Evolutionary conservation across 192 early-diverging fungal genomes (phyloP), one percentile per base, ranked within the genome.

Genomic region (Dissophora globulifera): DNA sequence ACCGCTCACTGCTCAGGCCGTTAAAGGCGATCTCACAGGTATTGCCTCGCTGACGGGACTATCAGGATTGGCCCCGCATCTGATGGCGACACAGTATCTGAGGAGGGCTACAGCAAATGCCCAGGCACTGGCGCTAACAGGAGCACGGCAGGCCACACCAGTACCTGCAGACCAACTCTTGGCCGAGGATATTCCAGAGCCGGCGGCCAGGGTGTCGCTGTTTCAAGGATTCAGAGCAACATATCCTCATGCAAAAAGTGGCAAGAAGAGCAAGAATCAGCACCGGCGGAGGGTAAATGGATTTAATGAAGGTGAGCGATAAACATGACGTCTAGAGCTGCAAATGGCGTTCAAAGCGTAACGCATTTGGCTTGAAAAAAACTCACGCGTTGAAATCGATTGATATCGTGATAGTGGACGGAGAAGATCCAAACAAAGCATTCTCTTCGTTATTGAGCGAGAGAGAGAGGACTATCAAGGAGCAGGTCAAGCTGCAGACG

Each of bases 171-270:
- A 79, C 22, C 66, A 75, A 23, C 50, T 86, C 6, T 43, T 85
- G 19, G 35, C 65, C 7, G 71, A 78, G 17, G 86, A 86, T 16
- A 84, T 88, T 47, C 86, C 86, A 22, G 86, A 84, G 35, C 74
- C 86, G 15, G 80, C 53, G 16, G 70, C 82, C 12, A 70, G 82
- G 6, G 74, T 88, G 10, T 88, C 87, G 8, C 53, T 88, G 25
- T 85, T 86, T 46, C 83, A 86, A 56, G 83, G 87, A 4, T 88
- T 84, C 50, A 79, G 82, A 22, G 81, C 82, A 16, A 69, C 85
- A 13, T 88, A 82, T 79, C 82, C 83, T 31, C 38, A 62, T 15
- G 51, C 67, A 31, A 61, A 78, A 49, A 58, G 46, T 13, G 65
- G 69, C 15, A 70, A 68, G 48, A 79, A 57, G 43, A 69, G 60